These are phyloP conservation scores for Leptographium wingfieldii DNA, from an alignment of 2,329 filamentous ascomycete species.

Conservation along the genomic window DNA sequence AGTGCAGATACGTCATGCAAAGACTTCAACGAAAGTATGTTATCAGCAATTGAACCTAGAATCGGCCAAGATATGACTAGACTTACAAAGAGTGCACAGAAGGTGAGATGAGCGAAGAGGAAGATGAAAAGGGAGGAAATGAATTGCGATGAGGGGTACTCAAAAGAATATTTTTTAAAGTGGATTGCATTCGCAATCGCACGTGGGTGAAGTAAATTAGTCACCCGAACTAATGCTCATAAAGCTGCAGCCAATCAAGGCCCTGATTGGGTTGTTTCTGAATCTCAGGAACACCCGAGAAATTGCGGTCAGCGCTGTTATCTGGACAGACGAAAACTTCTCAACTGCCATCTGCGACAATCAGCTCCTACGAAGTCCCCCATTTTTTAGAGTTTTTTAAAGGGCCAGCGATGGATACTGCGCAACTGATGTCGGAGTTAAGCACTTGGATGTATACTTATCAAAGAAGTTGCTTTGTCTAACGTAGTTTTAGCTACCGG, in stretches of 20 bases:
- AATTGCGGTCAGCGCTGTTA: not conserved
- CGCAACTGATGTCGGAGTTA: too few species aligned
- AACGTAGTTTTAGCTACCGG: too few species aligned
- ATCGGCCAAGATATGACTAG: not conserved
- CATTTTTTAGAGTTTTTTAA: too few species aligned
- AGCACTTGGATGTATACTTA: too few species aligned
- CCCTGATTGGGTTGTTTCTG: not conserved
- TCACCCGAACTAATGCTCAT: not conserved
- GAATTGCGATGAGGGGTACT: not conserved
- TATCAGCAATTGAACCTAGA: not conserved
- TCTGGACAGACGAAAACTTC: too few species aligned
- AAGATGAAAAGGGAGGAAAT: not conserved
- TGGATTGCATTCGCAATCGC: not conserved
- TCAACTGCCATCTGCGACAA: not conserved
- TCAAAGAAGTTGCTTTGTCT: too few species aligned
- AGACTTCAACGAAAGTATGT: not conserved
- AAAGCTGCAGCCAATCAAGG: not conserved
- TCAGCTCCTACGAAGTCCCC: too few species aligned
- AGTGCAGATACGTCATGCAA: not conserved
- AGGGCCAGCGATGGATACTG: too few species aligned
- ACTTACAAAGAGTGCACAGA: not conserved
- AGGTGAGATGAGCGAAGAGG: conserved; percentile 1
- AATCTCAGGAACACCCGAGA: not conserved
- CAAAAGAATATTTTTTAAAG: not conserved
- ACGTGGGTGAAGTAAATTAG: not conserved